A percentile compares a stretch with the other conserved stretches of the same genome.
Conservation (phyloP, 805 yeast species). For the Candida tallmaniae region DNA sequence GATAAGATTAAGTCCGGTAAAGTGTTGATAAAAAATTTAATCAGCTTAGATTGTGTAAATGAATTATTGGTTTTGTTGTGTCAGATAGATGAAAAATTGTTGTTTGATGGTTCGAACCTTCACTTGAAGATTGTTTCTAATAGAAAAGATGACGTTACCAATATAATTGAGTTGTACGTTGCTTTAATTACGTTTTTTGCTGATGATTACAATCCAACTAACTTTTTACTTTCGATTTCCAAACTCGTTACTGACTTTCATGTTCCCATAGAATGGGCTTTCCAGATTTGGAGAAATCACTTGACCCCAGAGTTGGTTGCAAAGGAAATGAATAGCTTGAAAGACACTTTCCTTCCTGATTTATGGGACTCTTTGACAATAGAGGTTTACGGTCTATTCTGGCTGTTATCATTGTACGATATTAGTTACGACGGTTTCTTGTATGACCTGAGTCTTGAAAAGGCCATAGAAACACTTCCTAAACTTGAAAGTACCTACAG, state of each 20-base stretch:
- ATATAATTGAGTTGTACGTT: constrained; percentile 59
- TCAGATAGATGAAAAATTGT: constrained; percentile 39
- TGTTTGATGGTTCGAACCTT: constrained; percentile 27
- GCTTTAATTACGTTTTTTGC: constrained; percentile 55
- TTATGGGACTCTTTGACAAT: constrained; percentile 19
- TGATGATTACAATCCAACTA: constrained; percentile 31
- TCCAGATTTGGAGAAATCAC: constrained; percentile 68
- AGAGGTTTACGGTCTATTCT: constrained; percentile 56
- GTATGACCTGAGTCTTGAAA: constrained; percentile 46
- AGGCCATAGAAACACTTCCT: constrained; percentile 21
- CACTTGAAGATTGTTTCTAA: constrained; percentile 71
- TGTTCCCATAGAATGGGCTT: constrained; percentile 60
- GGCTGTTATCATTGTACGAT: constrained; percentile 73
- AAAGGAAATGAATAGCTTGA: not conserved
- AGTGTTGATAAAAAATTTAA: constrained; percentile 45
- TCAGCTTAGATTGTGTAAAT: constrained; percentile 41
- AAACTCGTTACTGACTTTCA: constrained; percentile 39
- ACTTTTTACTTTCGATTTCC: constrained; percentile 17
- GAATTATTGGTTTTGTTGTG: constrained; percentile 68
- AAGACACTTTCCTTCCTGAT: constrained; percentile 6
- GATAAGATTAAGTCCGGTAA: constrained; percentile 43
- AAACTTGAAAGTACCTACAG: constrained; percentile 5
- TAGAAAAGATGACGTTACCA: constrained; percentile 65
- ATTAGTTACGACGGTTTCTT: constrained; percentile 48
- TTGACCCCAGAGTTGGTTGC: constrained; percentile 17